phyloP scores from a whole-genome alignment of 495 filamentous ascomycete species.

The Parathielavia appendiculata region DNA sequence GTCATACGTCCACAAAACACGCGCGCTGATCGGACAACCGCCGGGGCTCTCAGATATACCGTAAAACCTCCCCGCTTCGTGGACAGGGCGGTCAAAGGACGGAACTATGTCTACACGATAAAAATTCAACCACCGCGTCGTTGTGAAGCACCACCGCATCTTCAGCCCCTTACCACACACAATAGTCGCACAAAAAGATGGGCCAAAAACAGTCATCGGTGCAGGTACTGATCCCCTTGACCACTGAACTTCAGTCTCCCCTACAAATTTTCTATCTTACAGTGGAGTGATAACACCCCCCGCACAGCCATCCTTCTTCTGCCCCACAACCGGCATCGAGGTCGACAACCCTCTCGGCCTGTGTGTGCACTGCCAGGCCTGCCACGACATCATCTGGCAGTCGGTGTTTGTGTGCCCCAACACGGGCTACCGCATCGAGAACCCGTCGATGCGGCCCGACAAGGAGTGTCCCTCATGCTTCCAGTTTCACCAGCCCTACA shows the following conservation, averaged over 20 bases:
- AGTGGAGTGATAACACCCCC: neutral
- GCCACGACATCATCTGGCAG: constrained; percentile 35
- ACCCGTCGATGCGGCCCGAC: constrained; percentile 19
- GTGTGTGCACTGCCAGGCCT: constrained; percentile 28
- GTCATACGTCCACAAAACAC: neutral
- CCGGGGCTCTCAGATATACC: no score
- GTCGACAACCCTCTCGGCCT: constrained; percentile 24
- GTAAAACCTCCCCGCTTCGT: neutral
- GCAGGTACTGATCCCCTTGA: neutral
- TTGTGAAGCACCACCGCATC: neutral
- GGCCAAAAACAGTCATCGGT: constrained; percentile 20
- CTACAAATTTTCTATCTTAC: no score
- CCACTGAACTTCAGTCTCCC: no score
- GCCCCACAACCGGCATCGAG: constrained; percentile 27
- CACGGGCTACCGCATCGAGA: constrained; percentile 32
- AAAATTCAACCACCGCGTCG: neutral
- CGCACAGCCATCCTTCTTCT: constrained; percentile 25
- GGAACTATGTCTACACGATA: no score
- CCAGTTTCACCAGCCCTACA: constrained; percentile 29
- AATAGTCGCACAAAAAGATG: constrained; percentile 8
- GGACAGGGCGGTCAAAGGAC: no score
- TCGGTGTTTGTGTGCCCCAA: constrained; percentile 33
- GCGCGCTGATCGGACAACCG: neutral
- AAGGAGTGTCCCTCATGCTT: constrained; percentile 32
- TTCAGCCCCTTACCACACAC: neutral